phyloP scores from a whole-genome alignment of 257 asterid genomes.

The Plectranthus barbatus region DNA sequence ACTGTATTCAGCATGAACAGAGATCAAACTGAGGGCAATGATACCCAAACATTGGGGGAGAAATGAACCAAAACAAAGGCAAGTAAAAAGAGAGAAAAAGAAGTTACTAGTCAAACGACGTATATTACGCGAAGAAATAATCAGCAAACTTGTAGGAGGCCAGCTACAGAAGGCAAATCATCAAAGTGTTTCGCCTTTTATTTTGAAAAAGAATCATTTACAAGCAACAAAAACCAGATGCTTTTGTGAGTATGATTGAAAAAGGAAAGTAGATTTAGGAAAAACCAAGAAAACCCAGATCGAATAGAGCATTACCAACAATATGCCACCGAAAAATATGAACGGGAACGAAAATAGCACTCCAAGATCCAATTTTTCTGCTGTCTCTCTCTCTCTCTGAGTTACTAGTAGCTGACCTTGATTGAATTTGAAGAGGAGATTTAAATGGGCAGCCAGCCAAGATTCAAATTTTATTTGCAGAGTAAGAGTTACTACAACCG shows the following conservation, averaged over 20 bases:
- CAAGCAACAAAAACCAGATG: conserved; percentile 3
- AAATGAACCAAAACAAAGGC: not conserved
- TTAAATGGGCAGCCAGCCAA: conserved; percentile 10
- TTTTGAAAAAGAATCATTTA: not conserved
- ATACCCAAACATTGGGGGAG: conserved; percentile 6
- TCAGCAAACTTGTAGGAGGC: not conserved
- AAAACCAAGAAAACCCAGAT: conserved; percentile 31
- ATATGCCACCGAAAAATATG: conserved; percentile 4
- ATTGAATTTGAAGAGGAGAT: not conserved
- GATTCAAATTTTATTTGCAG: conserved; percentile 6
- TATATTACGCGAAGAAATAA: not conserved
- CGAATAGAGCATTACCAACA: conserved; percentile 21
- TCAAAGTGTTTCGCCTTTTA: not conserved
- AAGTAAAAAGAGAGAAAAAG: conserved; percentile 2
- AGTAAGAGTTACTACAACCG: not conserved
- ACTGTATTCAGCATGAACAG: not conserved
- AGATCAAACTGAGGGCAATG: not conserved
- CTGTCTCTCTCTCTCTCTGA: not conserved
- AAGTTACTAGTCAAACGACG: not conserved
- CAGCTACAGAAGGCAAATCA: not conserved
- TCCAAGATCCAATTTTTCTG: conserved; percentile 28
- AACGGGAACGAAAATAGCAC: not conserved
- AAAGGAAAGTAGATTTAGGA: conserved; percentile 25
- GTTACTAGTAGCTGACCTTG: not conserved
- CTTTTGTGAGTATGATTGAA: not conserved